These are phyloP conservation scores for Hemileccinum impolitum DNA, from an alignment of 768 basidiomycete species.

Conservation along the genomic window DNA sequence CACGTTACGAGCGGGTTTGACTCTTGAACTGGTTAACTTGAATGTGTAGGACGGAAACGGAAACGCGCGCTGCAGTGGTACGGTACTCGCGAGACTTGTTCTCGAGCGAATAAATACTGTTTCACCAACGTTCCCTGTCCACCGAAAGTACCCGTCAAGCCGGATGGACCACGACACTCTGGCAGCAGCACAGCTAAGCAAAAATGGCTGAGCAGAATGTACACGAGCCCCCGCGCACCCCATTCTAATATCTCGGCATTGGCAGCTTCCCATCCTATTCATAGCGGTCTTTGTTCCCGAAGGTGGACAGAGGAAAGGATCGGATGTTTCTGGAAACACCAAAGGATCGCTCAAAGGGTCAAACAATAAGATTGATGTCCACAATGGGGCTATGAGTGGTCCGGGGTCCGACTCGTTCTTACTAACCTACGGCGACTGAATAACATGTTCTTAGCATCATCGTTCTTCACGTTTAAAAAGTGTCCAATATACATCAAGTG, in stretches of 20 bases:
- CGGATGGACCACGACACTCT: slow-evolving; percentile 1
- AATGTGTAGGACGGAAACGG: too few relatives aligned
- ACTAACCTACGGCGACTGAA: too few relatives aligned
- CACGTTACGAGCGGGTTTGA: too few relatives aligned
- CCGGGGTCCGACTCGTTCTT: too few relatives aligned
- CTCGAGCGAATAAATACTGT: slow-evolving; percentile 9
- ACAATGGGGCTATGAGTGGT: too few relatives aligned
- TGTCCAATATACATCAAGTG: too few relatives aligned
- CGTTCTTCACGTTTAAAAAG: too few relatives aligned
- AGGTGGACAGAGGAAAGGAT: background rate
- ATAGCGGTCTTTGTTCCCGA: background rate
- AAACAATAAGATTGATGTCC: background rate
- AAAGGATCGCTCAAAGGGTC: background rate
- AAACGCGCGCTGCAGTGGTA: background rate
- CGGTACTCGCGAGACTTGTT: too few relatives aligned
- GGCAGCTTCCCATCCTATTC: background rate
- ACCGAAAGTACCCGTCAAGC: slow-evolving; percentile 19
- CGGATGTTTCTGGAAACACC: background rate
- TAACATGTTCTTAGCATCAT: too few relatives aligned
- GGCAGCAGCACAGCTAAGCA: slow-evolving; percentile 17
- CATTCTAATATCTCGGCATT: background rate
- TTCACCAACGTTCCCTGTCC: slow-evolving; percentile 1
- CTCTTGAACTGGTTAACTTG: too few relatives aligned
- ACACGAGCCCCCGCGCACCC: slow-evolving; percentile 22
- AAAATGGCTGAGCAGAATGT: background rate